Percentiles rank a stretch among this genome's conserved stretches.
Evolutionary conservation across 2,329 filamentous ascomycete genomes (phyloP).

Genomic region (Microdochium trichocladiopsis): DNA sequence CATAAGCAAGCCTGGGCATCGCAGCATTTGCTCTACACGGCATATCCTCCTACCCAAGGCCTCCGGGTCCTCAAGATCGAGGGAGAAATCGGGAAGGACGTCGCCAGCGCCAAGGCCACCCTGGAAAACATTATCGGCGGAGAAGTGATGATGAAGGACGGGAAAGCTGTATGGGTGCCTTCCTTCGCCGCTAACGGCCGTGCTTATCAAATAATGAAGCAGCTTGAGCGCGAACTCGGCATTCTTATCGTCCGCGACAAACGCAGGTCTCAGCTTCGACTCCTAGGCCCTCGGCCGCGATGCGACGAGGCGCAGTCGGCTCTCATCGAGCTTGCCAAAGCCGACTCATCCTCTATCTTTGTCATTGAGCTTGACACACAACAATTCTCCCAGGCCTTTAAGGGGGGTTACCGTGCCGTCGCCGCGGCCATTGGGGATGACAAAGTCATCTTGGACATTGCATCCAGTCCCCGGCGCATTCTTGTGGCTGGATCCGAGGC

Average conservation of each 20-base stretch:
- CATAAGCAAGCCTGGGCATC: conserved; percentile 19
- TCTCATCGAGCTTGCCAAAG: conserved; percentile 8
- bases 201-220: conserved; percentile 8
- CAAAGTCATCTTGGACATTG: conserved; percentile 22
- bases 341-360: conserved; percentile 2
- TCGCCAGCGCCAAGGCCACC: conserved; percentile 21
- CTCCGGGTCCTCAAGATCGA: conserved; percentile 29
- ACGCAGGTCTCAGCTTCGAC: conserved; percentile 16
- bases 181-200: conserved; percentile 13
- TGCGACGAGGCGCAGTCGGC: conserved; percentile 7
- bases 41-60: conserved; percentile 14
- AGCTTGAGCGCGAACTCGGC: conserved; percentile 9
- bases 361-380: conserved; percentile 17
- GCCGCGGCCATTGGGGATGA: conserved; percentile 13
- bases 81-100: conserved; percentile 18
- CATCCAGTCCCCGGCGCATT: conserved; percentile 21
- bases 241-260: conserved; percentile 21
- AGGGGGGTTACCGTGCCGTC: conserved; percentile 22
- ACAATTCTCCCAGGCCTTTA: conserved; percentile 20
- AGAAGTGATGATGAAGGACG: conserved; percentile 14
- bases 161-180: conserved; percentile 22
- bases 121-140: conserved; percentile 26
- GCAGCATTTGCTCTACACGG: conserved; percentile 17
- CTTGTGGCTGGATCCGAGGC: conserved; percentile 16
- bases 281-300: conserved; percentile 15